Conservation (phyloP, 148 eudicot genomes). For the Chenopodium suecicum region DNA sequence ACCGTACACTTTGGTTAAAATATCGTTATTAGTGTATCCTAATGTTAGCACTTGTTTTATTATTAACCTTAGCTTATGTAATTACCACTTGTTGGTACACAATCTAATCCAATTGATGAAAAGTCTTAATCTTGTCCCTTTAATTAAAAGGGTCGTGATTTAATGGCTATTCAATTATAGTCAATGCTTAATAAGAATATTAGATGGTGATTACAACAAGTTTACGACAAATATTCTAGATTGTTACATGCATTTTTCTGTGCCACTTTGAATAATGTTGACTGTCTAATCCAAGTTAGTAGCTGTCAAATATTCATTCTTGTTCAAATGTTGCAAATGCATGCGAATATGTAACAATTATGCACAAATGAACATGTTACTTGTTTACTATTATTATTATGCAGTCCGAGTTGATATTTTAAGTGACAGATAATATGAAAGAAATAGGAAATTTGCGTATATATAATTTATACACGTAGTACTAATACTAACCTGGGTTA, state of each 20-base stretch:
- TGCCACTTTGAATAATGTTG: neutral
- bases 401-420: too few species aligned
- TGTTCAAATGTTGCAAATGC: neutral
- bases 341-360: too few species aligned
- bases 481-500: constrained; percentile 46
- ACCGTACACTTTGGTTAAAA: neutral
- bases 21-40: neutral
- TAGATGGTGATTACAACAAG: neutral
- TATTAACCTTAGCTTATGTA: neutral
- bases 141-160: neutral
- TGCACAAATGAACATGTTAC: too few species aligned
- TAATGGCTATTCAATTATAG: neutral
- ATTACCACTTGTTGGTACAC: neutral
- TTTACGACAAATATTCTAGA: neutral
- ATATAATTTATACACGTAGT: neutral
- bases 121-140: neutral
- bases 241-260: neutral
- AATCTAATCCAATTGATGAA: constrained; percentile 9
- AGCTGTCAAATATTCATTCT: neutral
- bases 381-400: too few species aligned
- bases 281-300: neutral
- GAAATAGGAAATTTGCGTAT: too few species aligned
- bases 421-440: neutral
- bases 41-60: neutral
- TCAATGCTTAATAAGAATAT: neutral